Evolutionary conservation across 129 eudicot genomes (phyloP), one percentile per base, ranked within the genome.

Genomic region (Arctium lappa): DNA sequence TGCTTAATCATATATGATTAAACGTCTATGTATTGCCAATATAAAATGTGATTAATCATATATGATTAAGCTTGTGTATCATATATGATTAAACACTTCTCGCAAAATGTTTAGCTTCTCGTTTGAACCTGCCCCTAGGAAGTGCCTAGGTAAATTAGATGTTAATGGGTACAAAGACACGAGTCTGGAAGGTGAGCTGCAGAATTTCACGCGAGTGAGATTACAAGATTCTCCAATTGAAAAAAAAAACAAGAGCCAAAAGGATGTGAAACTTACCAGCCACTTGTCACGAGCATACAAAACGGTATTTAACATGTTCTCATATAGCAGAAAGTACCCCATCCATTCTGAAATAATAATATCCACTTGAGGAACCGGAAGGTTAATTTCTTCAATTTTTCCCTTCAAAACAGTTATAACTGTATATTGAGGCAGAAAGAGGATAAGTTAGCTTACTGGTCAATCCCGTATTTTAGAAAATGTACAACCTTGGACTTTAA

Each of bases 271-370:
- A 84, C 96, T 88, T 89, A 96, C 99, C 18, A 96, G 97, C 99
- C 99, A 96, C 77, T 93, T 96, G 77, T 96, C 95, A 69, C 99
- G 99, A 87, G 99, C 99, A 84, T 93, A 96, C 39, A 96, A 91
- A 36, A 96, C 98, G 6, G 99, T 89, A 83, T 93, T 87, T 74
- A 96, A 84, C 99, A 96, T 96, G 84, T 96, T 96, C 84, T 96
- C 99, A 60, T 93, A 96, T 62, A 96, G 82, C 30, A 96, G 77
- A 87, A 96, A 96, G 82, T 96, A 96, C 9, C 99, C 99, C 99
- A 96, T 96, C 99, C 99, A 96, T 82, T 96, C 99, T 10, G 99
- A 96, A 16, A 96, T 84, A 34, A 96, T 96, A 7, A 96, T 83
- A 88, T 96, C 99, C 77, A 96, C 99, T 85, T 96, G 85, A n/a